Evolutionary conservation across 768 basidiomycete species (phyloP).

Genomic region (Lentinula sp.): DNA sequence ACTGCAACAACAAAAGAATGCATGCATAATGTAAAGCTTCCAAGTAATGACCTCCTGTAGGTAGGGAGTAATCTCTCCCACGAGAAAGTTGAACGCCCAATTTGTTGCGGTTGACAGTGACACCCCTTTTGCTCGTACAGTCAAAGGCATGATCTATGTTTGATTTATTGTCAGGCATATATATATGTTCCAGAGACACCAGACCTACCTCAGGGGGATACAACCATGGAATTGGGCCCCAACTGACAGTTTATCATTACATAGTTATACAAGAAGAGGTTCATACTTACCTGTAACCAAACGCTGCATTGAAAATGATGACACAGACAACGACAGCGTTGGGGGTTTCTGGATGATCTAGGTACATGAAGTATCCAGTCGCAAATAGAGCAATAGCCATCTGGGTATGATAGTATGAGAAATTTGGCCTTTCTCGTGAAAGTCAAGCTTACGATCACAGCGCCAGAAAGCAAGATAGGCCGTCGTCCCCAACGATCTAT

Average conservation of each 20-base stretch:
- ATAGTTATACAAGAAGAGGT: neutral
- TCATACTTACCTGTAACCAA: constrained; percentile 69
- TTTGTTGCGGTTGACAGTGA: constrained; percentile 91
- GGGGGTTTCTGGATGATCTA: constrained; percentile 82
- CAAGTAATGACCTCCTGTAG: constrained; percentile 85
- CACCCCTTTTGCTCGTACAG: constrained; percentile 89
- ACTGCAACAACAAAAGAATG: constrained; percentile 84
- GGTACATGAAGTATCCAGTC: constrained; percentile 95
- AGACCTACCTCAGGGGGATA: constrained; percentile 71
- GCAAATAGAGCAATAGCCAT: constrained; percentile 78
- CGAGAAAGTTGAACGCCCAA: constrained; percentile 81
- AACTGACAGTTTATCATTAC: constrained; percentile 29
- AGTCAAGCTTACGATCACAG: constrained; percentile 52
- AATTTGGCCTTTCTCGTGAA: too few species aligned
- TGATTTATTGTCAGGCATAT: constrained; percentile 5
- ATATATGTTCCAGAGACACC: neutral
- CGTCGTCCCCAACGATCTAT: constrained; percentile 90
- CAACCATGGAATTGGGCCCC: constrained; percentile 87
- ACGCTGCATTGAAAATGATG: constrained; percentile 89
- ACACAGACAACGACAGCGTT: constrained; percentile 85
- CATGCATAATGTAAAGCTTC: constrained; percentile 94
- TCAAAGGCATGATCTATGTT: constrained; percentile 77
- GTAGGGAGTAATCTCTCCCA: constrained; percentile 83
- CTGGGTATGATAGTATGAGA: constrained; percentile 23
- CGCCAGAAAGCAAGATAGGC: constrained; percentile 81